Base-by-base conservation (phyloP, 176 grass and related monocot genomes). In the Bonia amplexicaulis region DNA sequence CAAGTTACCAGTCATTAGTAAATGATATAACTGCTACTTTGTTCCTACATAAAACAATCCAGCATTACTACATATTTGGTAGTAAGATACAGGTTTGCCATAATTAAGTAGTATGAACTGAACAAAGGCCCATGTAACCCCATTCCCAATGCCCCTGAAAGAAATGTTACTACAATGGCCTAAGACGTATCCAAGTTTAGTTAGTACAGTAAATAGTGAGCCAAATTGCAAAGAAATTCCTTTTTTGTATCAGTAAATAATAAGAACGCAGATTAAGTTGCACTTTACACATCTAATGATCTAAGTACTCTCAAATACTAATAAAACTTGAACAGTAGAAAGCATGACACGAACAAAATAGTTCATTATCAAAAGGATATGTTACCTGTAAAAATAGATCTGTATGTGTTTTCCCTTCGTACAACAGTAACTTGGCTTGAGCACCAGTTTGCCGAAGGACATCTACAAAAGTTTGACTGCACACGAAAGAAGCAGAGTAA, bases 321-420 rank as follows among this genome's bases (percentile, higher is more conserved):
- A 74, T 73, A 37, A 29, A 74, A 3, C 20, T 39, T 69, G 26
- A 81, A 57, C 33, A 71, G 5, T 60, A 2, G 25, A 7, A 33
- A 51, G 44, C 1, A 77, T 51, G 66, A 37, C 22, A 68, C 16
- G 58, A 47, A 68, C 33, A 71, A 68, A 85, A 9, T 19, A 35
- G 71, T 44, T 73, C 35, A 73, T 29, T 51, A 82, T 72, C 46
- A 37, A 72, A 35, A 73, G 16, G 16, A 45, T 33, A 49, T 74
- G 1, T 51, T 87, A 99, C 96, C 96, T 99, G 93, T 47, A 96
- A 1, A 91, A 99, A 99, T 81, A 99, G 82, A 88, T 99, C 91
- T 62, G 96, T 99, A 81, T 99, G 96, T 72, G 93, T 99, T 89
- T 99, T 99, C 54, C 96, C 91, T 86, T 96, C 84, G 26, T 94